Conservation (phyloP, 2,329 filamentous ascomycete genomes). For the Coniella vitis region DNA sequence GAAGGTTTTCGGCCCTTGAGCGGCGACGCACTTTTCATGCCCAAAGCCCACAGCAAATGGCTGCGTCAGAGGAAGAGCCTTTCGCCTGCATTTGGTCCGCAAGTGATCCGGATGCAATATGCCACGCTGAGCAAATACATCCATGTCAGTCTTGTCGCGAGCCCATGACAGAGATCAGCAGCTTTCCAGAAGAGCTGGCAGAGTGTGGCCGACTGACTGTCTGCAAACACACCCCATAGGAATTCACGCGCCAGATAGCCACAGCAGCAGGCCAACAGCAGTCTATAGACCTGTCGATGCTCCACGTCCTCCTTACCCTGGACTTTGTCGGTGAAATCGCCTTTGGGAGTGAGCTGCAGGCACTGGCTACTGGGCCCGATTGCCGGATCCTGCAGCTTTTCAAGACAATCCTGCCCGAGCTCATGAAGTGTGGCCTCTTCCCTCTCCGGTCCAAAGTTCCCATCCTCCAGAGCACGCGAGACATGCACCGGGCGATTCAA, state of each 20-base stretch:
- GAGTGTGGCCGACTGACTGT: background rate
- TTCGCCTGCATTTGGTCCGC: slow-evolving; percentile 1
- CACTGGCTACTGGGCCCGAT: background rate
- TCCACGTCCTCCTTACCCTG: background rate
- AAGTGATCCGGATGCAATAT: slow-evolving; percentile 1
- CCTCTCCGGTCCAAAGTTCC: slow-evolving; percentile 1
- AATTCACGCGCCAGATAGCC: background rate
- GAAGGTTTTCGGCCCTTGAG: background rate
- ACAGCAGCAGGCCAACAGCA: background rate
- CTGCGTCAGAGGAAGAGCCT: slow-evolving; percentile 1
- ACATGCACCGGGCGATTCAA: background rate
- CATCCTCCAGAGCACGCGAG: background rate
- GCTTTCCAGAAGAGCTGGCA: no score
- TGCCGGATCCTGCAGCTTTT: slow-evolving; percentile 2
- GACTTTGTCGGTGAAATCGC: slow-evolving; percentile 1
- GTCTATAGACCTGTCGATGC: background rate
- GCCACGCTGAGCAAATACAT: background rate
- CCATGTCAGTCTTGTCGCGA: background rate
- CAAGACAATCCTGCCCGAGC: background rate
- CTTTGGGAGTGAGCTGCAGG: background rate
- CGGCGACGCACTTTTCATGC: slow-evolving; percentile 1
- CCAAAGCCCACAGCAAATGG: background rate
- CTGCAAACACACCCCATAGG: background rate
- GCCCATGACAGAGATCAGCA: background rate
- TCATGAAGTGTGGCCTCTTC: slow-evolving; percentile 1